Base-by-base conservation (phyloP, 2,329 filamentous ascomycete genomes). In the Penicillium sp. region DNA sequence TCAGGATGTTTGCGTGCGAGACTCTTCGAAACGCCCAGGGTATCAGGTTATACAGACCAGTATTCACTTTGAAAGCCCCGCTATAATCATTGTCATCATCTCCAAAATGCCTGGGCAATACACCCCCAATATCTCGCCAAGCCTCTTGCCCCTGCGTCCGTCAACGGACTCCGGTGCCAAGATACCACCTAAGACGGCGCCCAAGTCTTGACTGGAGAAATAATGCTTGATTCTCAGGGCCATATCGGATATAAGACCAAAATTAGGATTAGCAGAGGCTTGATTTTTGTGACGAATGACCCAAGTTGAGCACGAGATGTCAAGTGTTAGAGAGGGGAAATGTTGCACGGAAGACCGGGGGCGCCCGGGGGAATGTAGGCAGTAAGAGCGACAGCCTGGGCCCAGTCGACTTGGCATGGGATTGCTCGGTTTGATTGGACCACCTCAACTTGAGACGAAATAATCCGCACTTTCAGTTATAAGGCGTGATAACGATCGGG, bases 91-190 rank as follows among this genome's bases (percentile, higher is more conserved):
- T 25, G 4, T 7, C 3, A 25, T 25, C 8, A 25, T 25, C 22
- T 25, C 22, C 22, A 7, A 25, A 25, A 25, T 25, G 22, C 22
- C 22, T 25, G 22, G 22, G 8, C 3, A 25, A 25, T 25, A 16
- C 13, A 3, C 27, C 35, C 11, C 34, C 16, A 28, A 43, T 33
- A 30, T 28, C 28, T 30, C 40, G 52, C 54, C 56, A 57, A 59
- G 50, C 39, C 43, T 25, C 41, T 37, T 14, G 37, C 48, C 38
- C 36, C 44, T 52, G 50, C 27, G 37, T 42, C 39, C 35, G 13
- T 36, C 40, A n/a, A 41, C 54, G 56, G 56, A 58, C 48, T 57
- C 56, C 55, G 55, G 44, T 18, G 55, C 55, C 55, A 57, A 57
- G 48, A 56, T 59, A 55, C 53, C 14, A 57, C 55, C 56, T 44